Evolutionary conservation across 192 early-diverging fungal genomes (phyloP), one percentile per base, ranked within the genome.

Genomic region (Phlyctochytrium arcticum): DNA sequence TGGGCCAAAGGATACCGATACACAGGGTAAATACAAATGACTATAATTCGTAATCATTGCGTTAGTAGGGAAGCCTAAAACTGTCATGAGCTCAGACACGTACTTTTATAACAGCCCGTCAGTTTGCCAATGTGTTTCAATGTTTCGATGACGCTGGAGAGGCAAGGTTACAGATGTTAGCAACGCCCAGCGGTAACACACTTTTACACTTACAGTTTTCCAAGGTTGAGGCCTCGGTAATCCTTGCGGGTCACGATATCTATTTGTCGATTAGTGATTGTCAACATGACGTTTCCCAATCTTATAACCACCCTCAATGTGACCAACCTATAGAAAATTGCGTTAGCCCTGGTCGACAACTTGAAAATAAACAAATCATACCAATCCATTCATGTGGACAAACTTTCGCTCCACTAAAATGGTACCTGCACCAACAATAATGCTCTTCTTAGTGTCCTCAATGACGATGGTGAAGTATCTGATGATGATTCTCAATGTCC

Each of bases 391-490:
- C 10, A 70, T 67, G 57, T 91, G 87, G 29, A 95, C 71, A 49
- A 98, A 92, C 81, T 98, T 98, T 68, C 90, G 86, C 73, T 98
- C 95, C 24, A 92, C 85, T 27, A 98, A 47, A 54, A 98, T 78
- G 8, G 92, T 92, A 27, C 90, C 95, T 23, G 89, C 84, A 3
- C 89, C 95, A 15, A 94, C 91, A 32, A 96, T 84, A 1, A 78
- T 72, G 23, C 76, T 47, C 30, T 84, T 84, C 12, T 73, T 71
- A 5, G 79, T 68, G 32, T 90, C 85, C 63, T 96, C 93, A 61
- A 98, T 89, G 6, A 95, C 95, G n/a, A 89, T 79, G 26, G 90
- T 78, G 73, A 89, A 89, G 71, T 70, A 70, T 46, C 88, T 76
- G 54, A n/a, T n/a, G n/a, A n/a, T n/a, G n/a, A n/a, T n/a, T n/a